Base-by-base conservation (phyloP, 306 rosid species). In the Cajanus cajan region DNA sequence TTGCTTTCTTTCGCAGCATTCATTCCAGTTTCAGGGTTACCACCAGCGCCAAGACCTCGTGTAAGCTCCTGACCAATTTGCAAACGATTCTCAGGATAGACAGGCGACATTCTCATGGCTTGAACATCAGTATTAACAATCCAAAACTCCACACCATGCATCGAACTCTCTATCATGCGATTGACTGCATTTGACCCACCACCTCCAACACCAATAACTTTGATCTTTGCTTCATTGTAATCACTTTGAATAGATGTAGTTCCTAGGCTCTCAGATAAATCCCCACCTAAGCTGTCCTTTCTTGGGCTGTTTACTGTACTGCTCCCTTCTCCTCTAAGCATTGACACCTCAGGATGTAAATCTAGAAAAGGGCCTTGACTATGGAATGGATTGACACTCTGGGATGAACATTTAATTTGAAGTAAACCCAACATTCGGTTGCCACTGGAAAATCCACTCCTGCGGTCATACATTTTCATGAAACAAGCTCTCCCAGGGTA, bases 161-260 rank as follows among this genome's bases (percentile, higher is more conserved):
- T 89, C 45, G 92, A 81, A 78, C 97, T 90, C 89, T 92, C 97
- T 40, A 90, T 90, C 97, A 92, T 92, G 55, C 97, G 96, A 84
- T 92, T 92, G 68, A 92, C 96, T 34, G 97, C 97, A 78, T 92
- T 92, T 8, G 97, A 92, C 48, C 97, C 97, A 43, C 97, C 97
- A 55, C 97, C 97, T 47, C 97, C 97, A 22, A 92, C 88, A 5
- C 97, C 97, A 73, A 92, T 82, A 64, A 92, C 97, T 75, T 92
- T 92, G 73, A 92, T 92, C 85, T 87, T 92, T 18, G 96, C 97
- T 76, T 83, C 93, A 71, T 81, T 84, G 78, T 86, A 76, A 70
- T 52, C 85, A 78, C 82, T 84, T 12, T 86, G 81, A 76, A 41
- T 50, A 65, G 86, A 24, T 14, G 73, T 24, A 15, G 86, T 89